Evolutionary conservation across 345 rosid genomes (phyloP).

Genomic region (Kernera saxatilis): DNA sequence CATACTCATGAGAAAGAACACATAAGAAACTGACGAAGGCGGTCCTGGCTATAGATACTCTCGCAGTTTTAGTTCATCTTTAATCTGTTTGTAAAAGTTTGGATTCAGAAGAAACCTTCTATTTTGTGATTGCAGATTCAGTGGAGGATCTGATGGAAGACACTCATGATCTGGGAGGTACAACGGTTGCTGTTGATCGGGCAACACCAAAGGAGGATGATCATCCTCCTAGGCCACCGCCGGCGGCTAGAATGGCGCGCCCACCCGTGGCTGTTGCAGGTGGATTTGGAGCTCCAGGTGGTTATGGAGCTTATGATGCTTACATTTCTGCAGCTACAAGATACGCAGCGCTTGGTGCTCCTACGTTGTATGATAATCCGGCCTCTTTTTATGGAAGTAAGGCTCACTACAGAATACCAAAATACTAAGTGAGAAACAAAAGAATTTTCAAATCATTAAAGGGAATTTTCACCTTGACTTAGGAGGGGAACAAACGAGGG

Average conservation of each 20-base stretch:
- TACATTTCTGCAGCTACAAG: conserved; percentile 95
- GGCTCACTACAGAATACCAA: conserved; percentile 11
- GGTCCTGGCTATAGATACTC: not conserved
- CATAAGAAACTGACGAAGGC: not conserved
- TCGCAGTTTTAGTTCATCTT: not conserved
- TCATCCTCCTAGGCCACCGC: conserved; percentile 41
- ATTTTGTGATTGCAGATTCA: conserved; percentile 46
- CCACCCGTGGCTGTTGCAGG: conserved; percentile 35
- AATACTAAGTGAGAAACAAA: not conserved
- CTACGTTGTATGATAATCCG: conserved; percentile 88
- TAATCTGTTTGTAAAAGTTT: not conserved
- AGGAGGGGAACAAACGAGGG: conserved; percentile 64
- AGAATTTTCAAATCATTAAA: not conserved
- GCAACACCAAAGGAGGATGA: conserved; percentile 99
- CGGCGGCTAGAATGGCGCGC: conserved; percentile 48
- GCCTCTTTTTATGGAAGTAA: conserved; percentile 79
- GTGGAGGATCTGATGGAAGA: conserved; percentile 90
- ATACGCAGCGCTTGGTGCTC: conserved; percentile 93
- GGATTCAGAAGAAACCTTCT: not conserved
- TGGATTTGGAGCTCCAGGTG: conserved; percentile 69
- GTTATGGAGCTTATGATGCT: conserved; percentile 99
- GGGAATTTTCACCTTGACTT: conserved; percentile 24
- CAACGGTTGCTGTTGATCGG: conserved; percentile 84
- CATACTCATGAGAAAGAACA: not conserved
- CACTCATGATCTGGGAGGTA: conserved; percentile 90